These are phyloP conservation scores for Ophiorrhiza pumila DNA, from an alignment of 257 asterid genomes.

Conservation along the genomic window DNA sequence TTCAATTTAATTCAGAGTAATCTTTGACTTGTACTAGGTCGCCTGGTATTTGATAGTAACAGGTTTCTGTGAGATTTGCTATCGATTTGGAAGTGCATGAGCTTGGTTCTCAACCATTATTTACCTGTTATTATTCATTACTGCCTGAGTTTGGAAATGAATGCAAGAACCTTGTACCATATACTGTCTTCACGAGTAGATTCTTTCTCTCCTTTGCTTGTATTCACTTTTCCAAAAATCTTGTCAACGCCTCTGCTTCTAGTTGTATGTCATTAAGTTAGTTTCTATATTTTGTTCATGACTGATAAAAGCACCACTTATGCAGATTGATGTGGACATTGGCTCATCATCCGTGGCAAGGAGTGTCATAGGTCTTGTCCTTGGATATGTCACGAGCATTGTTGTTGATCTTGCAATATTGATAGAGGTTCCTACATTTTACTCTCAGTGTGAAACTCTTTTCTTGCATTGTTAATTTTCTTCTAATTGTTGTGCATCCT, in stretches of 20 bases:
- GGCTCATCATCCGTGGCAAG: conserved; percentile 99
- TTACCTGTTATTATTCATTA: neutral
- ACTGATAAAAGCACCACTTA: conserved; percentile 4
- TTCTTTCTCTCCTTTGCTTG: neutral
- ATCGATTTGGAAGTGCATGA: neutral
- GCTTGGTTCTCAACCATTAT: neutral
- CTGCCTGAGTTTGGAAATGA: neutral
- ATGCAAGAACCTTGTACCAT: neutral
- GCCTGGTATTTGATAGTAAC: too few relatives aligned
- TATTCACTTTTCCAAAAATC: too few relatives aligned
- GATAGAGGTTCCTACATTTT: conserved; percentile 62
- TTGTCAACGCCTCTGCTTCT: neutral
- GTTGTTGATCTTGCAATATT: conserved; percentile 93
- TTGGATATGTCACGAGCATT: conserved; percentile 84
- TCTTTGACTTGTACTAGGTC: neutral
- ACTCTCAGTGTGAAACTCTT: conserved; percentile 3
- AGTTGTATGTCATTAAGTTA: neutral
- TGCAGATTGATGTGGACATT: conserved; percentile 95
- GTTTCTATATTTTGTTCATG: neutral
- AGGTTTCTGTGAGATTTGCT: neutral
- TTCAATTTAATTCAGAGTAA: conserved; percentile 11
- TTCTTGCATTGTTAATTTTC: too few relatives aligned
- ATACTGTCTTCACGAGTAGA: neutral
- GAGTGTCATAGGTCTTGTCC: conserved; percentile 87
- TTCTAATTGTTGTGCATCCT: neutral